These are phyloP conservation scores for Apostasia shenzhenica DNA, from an alignment of 106 monocot genomes.

Conservation along the genomic window DNA sequence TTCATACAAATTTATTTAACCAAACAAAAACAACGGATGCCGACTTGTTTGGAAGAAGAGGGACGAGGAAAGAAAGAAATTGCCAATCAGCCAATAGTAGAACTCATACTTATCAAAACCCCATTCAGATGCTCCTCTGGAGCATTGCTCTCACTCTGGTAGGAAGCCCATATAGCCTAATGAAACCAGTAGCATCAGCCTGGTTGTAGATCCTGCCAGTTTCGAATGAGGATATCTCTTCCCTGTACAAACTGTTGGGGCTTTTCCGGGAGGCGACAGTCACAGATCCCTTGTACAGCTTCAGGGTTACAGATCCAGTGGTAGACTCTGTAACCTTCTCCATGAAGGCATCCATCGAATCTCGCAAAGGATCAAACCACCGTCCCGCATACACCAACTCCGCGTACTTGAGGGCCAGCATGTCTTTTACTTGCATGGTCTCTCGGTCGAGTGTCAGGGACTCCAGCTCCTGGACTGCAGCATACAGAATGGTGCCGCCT, in stretches of 20 bases:
- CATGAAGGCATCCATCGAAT: slow-evolving; percentile 80
- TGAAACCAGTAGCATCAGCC: slow-evolving; percentile 94
- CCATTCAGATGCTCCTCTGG: slow-evolving; percentile 7
- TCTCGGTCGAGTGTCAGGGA: slow-evolving; percentile 83
- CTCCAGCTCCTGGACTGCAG: slow-evolving; percentile 76
- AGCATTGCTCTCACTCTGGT: slow-evolving; percentile 63
- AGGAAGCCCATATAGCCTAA: slow-evolving; percentile 80
- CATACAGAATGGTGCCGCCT: slow-evolving; percentile 75
- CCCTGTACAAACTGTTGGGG: slow-evolving; percentile 76
- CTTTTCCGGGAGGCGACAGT: slow-evolving; percentile 53
- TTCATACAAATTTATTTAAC: too few species aligned
- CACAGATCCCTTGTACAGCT: slow-evolving; percentile 84
- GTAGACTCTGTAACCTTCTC: slow-evolving; percentile 65
- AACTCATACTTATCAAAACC: too few species aligned
- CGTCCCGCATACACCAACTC: slow-evolving; percentile 86
- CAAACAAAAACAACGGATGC: too few species aligned
- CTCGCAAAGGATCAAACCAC: slow-evolving; percentile 87
- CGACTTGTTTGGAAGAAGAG: too few species aligned
- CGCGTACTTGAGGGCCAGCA: slow-evolving; percentile 75
- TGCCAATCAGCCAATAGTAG: too few species aligned
- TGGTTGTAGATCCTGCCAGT: slow-evolving; percentile 85
- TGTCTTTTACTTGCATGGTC: slow-evolving; percentile 68
- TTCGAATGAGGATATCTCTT: slow-evolving; percentile 94
- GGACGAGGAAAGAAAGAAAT: too few species aligned
- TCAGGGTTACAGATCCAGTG: slow-evolving; percentile 66